Conservation (phyloP, 1,284 basidiomycete species). For the Vanrija humicola region DNA sequence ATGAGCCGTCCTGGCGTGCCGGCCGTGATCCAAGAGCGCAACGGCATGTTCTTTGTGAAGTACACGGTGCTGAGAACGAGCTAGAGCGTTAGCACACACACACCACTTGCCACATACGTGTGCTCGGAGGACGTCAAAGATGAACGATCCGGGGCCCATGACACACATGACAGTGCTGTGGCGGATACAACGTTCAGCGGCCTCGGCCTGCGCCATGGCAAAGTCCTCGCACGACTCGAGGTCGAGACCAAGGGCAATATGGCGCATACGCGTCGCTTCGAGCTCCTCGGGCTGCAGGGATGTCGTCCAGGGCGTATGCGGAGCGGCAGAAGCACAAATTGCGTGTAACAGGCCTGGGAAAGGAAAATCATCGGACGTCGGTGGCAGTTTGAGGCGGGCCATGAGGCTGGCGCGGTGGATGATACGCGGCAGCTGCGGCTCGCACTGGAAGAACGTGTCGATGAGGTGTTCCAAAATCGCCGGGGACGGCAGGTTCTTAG, state of each 20-base stretch:
- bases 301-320: slow-evolving; percentile 44
- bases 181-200: slow-evolving; percentile 28
- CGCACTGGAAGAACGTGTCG: slow-evolving; percentile 46
- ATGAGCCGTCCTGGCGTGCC: slow-evolving; percentile 31
- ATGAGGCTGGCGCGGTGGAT: slow-evolving; percentile 46
- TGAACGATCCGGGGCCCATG: slow-evolving; percentile 28
- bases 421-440: slow-evolving; percentile 42
- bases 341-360: slow-evolving; percentile 50
- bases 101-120: slow-evolving; percentile 18
- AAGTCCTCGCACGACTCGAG: slow-evolving; percentile 40
- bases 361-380: slow-evolving; percentile 48
- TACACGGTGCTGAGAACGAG: slow-evolving; percentile 33
- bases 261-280: slow-evolving; percentile 20
- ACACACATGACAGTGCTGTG: slow-evolving; percentile 22
- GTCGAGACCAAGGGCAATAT: slow-evolving; percentile 24
- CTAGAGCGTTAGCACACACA: slow-evolving; percentile 9
- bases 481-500: slow-evolving; percentile 36
- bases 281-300: slow-evolving; percentile 27
- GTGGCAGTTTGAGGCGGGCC: slow-evolving; percentile 46
- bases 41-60: slow-evolving; percentile 31
- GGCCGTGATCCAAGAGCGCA: slow-evolving; percentile 34
- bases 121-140: slow-evolving; percentile 38
- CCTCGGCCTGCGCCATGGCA: slow-evolving; percentile 34
- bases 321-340: slow-evolving; percentile 48
- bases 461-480: slow-evolving; percentile 43